A percentile compares a stretch with the other conserved stretches of the same genome.
Evolutionary conservation across 148 eudicot genomes (phyloP).

Genomic region (Beta vulgaris): DNA sequence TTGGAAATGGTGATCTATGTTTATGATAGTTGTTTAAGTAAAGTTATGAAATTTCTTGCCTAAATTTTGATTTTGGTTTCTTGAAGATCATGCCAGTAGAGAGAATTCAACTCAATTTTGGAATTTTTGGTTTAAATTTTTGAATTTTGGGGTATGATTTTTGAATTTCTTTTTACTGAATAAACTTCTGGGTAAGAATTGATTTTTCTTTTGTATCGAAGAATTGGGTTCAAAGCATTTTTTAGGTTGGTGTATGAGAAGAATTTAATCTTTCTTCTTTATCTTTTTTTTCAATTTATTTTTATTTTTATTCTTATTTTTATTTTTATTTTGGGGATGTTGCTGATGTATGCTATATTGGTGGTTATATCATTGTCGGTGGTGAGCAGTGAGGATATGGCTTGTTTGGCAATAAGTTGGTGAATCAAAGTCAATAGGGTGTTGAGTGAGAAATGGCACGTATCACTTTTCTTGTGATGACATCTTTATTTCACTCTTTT

Average conservation of each 20-base stretch:
- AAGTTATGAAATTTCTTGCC: not conserved
- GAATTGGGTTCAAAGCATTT: too few relatives aligned
- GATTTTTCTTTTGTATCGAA: too few relatives aligned
- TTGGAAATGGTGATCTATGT: not conserved
- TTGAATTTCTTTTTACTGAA: not conserved
- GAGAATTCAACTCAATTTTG: conserved; percentile 5
- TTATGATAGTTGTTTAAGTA: conserved; percentile 3
- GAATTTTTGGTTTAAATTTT: not conserved
- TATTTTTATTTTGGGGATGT: not conserved
- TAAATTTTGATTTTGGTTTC: not conserved
- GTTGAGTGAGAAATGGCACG: conserved; percentile 14
- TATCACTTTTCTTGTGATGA: conserved; percentile 15
- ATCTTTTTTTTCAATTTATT: not conserved
- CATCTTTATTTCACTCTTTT: conserved; percentile 18
- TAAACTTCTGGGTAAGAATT: too few relatives aligned
- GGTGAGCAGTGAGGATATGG: conserved; percentile 9
- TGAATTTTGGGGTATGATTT: not conserved
- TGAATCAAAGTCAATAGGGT: conserved; percentile 16
- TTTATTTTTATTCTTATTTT: not conserved
- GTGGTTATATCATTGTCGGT: conserved; percentile 25
- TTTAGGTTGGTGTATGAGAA: not conserved
- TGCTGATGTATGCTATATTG: conserved; percentile 21
- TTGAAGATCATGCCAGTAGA: not conserved
- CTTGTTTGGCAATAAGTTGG: conserved; percentile 28
- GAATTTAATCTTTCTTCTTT: not conserved